Percentiles rank a stretch among this genome's conserved stretches.
phyloP scores from a whole-genome alignment of 2,329 filamentous ascomycete species.

The Chaetomium sp. region DNA sequence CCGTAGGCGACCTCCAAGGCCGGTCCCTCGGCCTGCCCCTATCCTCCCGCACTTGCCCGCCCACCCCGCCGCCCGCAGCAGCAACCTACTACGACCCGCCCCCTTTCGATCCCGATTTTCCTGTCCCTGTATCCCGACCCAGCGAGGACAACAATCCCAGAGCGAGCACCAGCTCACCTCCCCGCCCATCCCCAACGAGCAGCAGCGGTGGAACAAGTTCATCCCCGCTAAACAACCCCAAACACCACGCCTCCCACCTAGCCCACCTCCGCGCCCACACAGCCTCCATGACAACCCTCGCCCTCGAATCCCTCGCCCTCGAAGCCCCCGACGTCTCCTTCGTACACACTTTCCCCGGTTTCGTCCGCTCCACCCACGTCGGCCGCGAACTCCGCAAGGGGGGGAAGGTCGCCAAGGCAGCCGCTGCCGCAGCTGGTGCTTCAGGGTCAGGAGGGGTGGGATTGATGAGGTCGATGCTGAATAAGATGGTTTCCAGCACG shows the following conservation, averaged over 20 bases:
- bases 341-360: slow-evolving; percentile 35
- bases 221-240: not conserved
- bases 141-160: slow-evolving; percentile 1
- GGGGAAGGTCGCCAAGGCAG: slow-evolving; percentile 12
- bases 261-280: slow-evolving; percentile 39
- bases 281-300: slow-evolving; percentile 44
- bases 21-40: slow-evolving; percentile 26
- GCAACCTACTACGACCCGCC: not conserved
- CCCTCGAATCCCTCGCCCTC: slow-evolving; percentile 41
- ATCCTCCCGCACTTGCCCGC: slow-evolving; percentile 9
- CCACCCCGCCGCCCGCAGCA: slow-evolving; percentile 7
- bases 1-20: slow-evolving; percentile 39
- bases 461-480: slow-evolving; percentile 20
- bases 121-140: not conserved
- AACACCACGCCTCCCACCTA: slow-evolving; percentile 14
- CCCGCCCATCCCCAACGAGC: too few species aligned
- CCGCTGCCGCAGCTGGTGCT: too few species aligned
- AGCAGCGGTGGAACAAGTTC: too few species aligned
- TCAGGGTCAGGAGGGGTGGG: too few species aligned
- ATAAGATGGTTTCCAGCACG: slow-evolving; percentile 20
- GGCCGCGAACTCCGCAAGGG: slow-evolving; percentile 21
- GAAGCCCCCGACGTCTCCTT: slow-evolving; percentile 38
- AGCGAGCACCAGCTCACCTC: not conserved
- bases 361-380: slow-evolving; percentile 30
- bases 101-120: too few species aligned